Evolutionary conservation across 106 monocot species (phyloP).

Genomic region (Dactylorhiza incarnata): DNA sequence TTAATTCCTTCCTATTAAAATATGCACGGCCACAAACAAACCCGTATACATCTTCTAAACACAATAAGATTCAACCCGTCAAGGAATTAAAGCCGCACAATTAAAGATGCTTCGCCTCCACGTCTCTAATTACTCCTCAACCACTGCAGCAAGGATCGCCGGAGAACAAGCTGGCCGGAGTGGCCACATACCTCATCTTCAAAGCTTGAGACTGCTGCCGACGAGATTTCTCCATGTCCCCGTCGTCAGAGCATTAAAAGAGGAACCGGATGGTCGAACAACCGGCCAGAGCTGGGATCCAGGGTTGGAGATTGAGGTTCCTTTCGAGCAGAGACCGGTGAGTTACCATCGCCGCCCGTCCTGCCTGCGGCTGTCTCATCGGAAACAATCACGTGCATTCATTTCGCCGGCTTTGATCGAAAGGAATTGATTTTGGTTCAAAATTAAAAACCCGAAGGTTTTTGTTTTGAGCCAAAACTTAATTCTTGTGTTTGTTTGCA

Average conservation of each 20-base stretch:
- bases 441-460: too few species aligned
- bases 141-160: constrained; percentile 4
- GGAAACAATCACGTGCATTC: too few species aligned
- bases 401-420: too few species aligned
- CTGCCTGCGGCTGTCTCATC: too few species aligned
- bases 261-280: constrained; percentile 42
- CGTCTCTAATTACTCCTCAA: constrained; percentile 10
- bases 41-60: neutral
- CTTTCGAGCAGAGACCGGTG: constrained; percentile 89
- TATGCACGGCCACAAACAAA: constrained; percentile 29
- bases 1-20: constrained; percentile 39
- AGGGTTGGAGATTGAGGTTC: constrained; percentile 74
- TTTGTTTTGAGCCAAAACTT: too few species aligned
- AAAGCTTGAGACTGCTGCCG: constrained; percentile 2
- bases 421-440: too few species aligned
- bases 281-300: constrained; percentile 72
- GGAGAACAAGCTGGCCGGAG: neutral
- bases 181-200: neutral
- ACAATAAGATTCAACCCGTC: neutral
- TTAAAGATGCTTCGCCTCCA: constrained; percentile 35
- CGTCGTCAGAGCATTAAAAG: constrained; percentile 47
- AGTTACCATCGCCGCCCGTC: too few species aligned
- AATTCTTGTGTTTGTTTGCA: too few species aligned
- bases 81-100: neutral
- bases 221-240: constrained; percentile 8